These are phyloP conservation scores for Fusarium proliferatum DNA, from an alignment of 2,329 filamentous ascomycete genomes.

Conservation along the genomic window DNA sequence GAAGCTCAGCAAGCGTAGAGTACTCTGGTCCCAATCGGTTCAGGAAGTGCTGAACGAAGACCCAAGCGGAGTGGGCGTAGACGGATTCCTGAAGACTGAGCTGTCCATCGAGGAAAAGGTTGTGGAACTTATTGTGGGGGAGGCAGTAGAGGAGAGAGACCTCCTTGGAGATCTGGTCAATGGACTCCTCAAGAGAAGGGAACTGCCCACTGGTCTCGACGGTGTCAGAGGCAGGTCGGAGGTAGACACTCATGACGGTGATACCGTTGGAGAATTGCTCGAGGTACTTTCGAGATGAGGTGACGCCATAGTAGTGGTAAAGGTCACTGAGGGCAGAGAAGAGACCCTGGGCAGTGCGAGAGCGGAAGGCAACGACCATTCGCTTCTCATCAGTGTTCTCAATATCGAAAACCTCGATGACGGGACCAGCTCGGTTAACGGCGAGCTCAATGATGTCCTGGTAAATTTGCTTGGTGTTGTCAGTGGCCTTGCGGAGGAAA, in stretches of 20 bases:
- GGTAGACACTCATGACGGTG: conserved; percentile 95
- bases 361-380: conserved; percentile 93
- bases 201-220: conserved; percentile 57
- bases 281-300: conserved; percentile 95
- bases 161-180: conserved; percentile 99
- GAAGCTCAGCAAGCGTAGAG: conserved; percentile 81
- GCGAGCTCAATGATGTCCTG: conserved; percentile 91
- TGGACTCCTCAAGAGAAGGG: conserved; percentile 85
- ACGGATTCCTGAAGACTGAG: conserved; percentile 96
- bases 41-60: conserved; percentile 97
- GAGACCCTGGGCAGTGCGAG: conserved; percentile 88
- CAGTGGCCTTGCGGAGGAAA: conserved; percentile 95
- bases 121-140: conserved; percentile 95
- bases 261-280: conserved; percentile 99
- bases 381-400: conserved; percentile 92
- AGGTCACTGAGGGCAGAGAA: conserved; percentile 96
- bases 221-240: conserved; percentile 75
- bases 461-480: conserved; percentile 96
- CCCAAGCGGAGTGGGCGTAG: conserved; percentile 97
- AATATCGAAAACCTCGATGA: conserved; percentile 98
- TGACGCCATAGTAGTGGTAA: conserved; percentile 98
- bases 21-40: conserved; percentile 96
- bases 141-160: conserved; percentile 97
- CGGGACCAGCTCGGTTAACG: conserved; percentile 86
- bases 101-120: conserved; percentile 84